Evolutionary conservation across 305 asterid genomes (phyloP).

Genomic region (Fraxinus sp.): DNA sequence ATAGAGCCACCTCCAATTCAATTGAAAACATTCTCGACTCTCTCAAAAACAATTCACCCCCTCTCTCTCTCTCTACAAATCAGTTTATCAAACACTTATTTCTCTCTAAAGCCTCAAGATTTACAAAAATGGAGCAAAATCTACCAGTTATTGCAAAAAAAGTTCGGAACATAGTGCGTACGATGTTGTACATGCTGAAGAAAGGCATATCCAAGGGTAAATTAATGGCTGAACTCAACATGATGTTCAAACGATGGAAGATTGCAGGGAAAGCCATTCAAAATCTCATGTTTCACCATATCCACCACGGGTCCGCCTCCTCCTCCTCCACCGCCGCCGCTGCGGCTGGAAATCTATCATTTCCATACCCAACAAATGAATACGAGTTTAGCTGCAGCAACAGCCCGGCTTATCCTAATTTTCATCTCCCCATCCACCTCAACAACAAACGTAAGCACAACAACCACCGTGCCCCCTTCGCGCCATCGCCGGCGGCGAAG

Average conservation of each 20-base stretch:
- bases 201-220: slow-evolving; percentile 51
- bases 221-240: slow-evolving; percentile 37
- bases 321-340: slow-evolving; percentile 16
- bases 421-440: slow-evolving; percentile 26
- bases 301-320: slow-evolving; percentile 24
- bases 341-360: not conserved
- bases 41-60: not conserved
- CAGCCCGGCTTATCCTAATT: slow-evolving; percentile 28
- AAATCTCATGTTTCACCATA: slow-evolving; percentile 51
- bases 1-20: slow-evolving; percentile 32
- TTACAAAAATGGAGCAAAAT: slow-evolving; percentile 46
- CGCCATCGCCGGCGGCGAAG: not conserved
- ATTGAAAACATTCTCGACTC: slow-evolving; percentile 20
- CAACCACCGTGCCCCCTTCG: slow-evolving; percentile 15
- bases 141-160: slow-evolving; percentile 40
- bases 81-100: not conserved
- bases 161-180: slow-evolving; percentile 37
- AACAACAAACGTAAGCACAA: slow-evolving; percentile 25
- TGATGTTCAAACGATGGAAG: slow-evolving; percentile 50
- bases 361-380: slow-evolving; percentile 6
- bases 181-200: slow-evolving; percentile 36
- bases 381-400: slow-evolving; percentile 38
- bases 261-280: slow-evolving; percentile 52
- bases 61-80: not conserved
- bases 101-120: not conserved